Evolutionary conservation across 2,329 filamentous ascomycete species (phyloP), one percentile per base, ranked within the genome.

Genomic region (Neofusicoccum sp.): DNA sequence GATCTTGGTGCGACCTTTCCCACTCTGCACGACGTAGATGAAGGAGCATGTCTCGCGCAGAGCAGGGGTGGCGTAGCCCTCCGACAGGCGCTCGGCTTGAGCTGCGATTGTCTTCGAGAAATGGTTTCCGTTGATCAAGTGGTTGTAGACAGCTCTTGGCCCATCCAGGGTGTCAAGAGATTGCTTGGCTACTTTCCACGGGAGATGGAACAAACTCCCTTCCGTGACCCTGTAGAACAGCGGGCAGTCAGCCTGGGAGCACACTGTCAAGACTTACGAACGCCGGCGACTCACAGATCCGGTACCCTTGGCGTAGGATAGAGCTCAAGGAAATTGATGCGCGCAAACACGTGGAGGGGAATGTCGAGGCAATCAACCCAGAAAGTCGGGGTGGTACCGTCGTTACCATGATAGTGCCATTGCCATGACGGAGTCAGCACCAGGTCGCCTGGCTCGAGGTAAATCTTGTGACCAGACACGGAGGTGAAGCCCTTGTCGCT

Each of bases 401-500:
- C 82, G 47, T 85, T 85, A 3, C 84, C 84, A 61, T 86, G 83
- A 61, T 86, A 84, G 62, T 85, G 83, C 77, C 81, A 86, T 65
- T 84, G 80, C 83, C 83, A 86, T 0, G 77, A 80, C 0, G 83
- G 84, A 0, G 84, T 86, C 0, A 85, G 69, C 8, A 86, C 81
- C 1, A 86, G 80, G 63, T 86, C 83, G 6, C 83, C 82, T 1
- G 78, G 74, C 24, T 75, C 66, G 67, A 86, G 80, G 1, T 73
- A 70, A 64, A 86, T 81, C 56, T 81, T 78, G 44, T 75, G 71
- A 3, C 84, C 82, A 53, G 84, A 80, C 0, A 86, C 80, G 0
- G 83, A 82, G 0, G 84, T 86, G 66, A 85, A 86, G 1, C 83
- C 82, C 38, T 41, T 41, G 38, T 41, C 38, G 38, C 38, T 41